These are phyloP conservation scores for Moesziomyces parantarcticus DNA, from an alignment of 1,284 basidiomycete species.

Conservation along the genomic window DNA sequence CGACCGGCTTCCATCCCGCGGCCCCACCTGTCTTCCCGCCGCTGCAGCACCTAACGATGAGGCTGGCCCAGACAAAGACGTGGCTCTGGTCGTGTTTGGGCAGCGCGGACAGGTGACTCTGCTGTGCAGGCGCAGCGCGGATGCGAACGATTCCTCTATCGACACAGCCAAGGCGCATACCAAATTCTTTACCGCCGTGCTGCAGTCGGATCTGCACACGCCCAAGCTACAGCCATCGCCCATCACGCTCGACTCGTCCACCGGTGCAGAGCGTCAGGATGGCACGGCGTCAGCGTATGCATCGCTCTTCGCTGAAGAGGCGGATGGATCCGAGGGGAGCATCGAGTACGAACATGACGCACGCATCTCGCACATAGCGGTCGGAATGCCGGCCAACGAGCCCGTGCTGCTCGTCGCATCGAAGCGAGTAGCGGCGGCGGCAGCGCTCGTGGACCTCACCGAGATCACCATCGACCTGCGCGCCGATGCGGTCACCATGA, in stretches of 20 bases:
- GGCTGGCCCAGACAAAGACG: constrained; percentile 20
- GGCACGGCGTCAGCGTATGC: not conserved
- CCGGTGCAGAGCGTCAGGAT: constrained; percentile 1
- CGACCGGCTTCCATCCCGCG: constrained; percentile 23
- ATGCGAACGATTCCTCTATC: constrained; percentile 5
- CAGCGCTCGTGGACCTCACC: constrained; percentile 23
- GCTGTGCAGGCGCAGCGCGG: constrained; percentile 22
- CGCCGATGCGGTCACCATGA: constrained; percentile 32
- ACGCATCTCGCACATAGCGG: constrained; percentile 32
- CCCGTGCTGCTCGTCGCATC: constrained; percentile 31
- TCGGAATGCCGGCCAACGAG: constrained; percentile 43
- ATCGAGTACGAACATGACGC: not conserved
- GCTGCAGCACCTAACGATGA: constrained; percentile 9
- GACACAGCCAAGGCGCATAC: not conserved
- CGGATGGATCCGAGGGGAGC: not conserved
- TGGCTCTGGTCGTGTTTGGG: constrained; percentile 41
- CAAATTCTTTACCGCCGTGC: constrained; percentile 20
- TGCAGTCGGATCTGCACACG: constrained; percentile 35
- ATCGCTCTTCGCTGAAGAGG: constrained; percentile 6
- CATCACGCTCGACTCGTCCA: constrained; percentile 29
- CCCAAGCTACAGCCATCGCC: constrained; percentile 40
- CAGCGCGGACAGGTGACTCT: constrained; percentile 34
- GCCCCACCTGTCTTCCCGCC: constrained; percentile 14
- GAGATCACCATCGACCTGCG: constrained; percentile 36
- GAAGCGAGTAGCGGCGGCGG: constrained; percentile 8